Evolutionary conservation across 495 filamentous ascomycete genomes (phyloP), one percentile per base, ranked within the genome.

Genomic region (Penicillium manginii): DNA sequence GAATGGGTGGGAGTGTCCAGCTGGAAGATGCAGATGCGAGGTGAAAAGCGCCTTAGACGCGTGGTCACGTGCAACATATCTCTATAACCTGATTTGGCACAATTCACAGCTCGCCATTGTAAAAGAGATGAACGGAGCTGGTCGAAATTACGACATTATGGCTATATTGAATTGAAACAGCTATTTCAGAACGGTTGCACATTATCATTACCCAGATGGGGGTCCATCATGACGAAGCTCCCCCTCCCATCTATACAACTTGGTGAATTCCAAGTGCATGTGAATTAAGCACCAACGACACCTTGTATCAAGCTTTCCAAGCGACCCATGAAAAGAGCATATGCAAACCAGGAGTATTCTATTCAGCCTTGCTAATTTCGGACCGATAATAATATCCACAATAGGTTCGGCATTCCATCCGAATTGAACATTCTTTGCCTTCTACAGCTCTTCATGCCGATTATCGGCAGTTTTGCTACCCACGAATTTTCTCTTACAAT

Each of bases 31-130:
- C 4, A 15, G 1, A 23, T 47, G 50, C 7, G 45, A 22, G n/a
- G 11, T 47, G 33, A 31, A 39, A 49, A 19, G 8, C 15, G 15
- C 31, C 31, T 22, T 45, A 10, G 14, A 50, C 58, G 54, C 62
- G 62, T 45, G 37, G 35, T 64, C 62, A 64, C 62, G 54, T 64
- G 62, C 9, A 29, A 8, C 26, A 7, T 5, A 22, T 2, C 53
- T 29, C 64, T 62, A 50, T 55, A 57, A 37, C 54, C 54, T 35
- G 37, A 22, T 52, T 22, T 15, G 45, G 45, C 19, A 47, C 18
- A 18, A 21, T 7, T 21, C 2, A 29, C 26, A 29, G 9, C 3
- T 29, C 6, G 23, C 23, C 26, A 8, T 29, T 29, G 40, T 17
- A 45, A 19, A 45, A n/a, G 11, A n/a, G 33, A 10, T 7, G 33